Base-by-base conservation (phyloP, 169 alveolate genomes). In the Cryptosporidium canis region DNA sequence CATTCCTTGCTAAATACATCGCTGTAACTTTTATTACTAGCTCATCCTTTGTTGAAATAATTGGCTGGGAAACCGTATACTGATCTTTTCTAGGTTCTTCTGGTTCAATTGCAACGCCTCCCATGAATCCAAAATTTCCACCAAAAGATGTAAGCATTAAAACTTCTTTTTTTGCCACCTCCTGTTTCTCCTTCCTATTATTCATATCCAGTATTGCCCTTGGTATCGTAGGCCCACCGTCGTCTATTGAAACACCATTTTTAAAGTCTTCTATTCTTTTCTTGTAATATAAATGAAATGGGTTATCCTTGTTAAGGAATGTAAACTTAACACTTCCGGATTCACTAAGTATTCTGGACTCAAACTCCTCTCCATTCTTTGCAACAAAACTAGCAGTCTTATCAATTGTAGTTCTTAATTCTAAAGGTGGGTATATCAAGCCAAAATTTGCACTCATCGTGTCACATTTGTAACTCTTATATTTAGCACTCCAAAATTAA, bases 1-100 rank as follows among this genome's bases (percentile, higher is more conserved):
- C 99, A 84, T 98, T 97, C 90, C 98, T 95, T 21, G 99, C 99
- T 2, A 96, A 98, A 87, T 96, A 98, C 92, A 94, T 95, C 31
- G 99, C 99, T 37, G 99, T 96, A 64, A 96, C 90, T 92, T 97
- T 96, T 51, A 98, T 97, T 58, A 98, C 93, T 66, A 96, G 99
- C 51, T 94, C 90, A 83, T 95, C 97, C n/a, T 85, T 67, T 31
- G 71, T 93, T 37, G 95, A 95, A 68, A 90, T 94, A 70, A 84
- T 85, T 16, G 96, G 97, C 44, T 93, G 97, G 58, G 82, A 67
- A 83, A 82, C 90, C 37, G 71, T 90, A 66, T 91, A 83, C 33
- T 85, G 87, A 35, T 90, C 90, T 63, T 71, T 83, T 72, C 85
- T 85, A n/a, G 91, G 83, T 83, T 90, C 91, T 61, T 83, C 83